Conservation (phyloP, 805 yeast species). For the Candida odintsovae region DNA sequence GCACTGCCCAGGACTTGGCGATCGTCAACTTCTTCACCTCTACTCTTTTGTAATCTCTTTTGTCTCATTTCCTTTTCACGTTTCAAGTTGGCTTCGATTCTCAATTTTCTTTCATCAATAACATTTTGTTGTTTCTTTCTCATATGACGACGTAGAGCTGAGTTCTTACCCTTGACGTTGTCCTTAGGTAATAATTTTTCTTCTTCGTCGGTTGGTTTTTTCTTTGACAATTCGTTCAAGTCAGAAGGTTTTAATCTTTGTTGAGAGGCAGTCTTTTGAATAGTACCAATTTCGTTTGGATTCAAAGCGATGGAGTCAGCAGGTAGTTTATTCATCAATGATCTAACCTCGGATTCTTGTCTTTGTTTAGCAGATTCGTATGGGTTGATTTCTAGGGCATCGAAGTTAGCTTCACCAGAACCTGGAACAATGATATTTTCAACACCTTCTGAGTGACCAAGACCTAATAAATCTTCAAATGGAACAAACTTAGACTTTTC, state of each 20-base stretch:
- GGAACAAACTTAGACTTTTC: conserved; percentile 76
- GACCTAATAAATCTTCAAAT: conserved; percentile 91
- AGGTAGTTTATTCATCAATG: conserved; percentile 77
- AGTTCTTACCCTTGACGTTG: conserved; percentile 71
- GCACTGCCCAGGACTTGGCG: conserved; percentile 36
- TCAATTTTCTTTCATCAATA: conserved; percentile 75
- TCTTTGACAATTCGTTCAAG: conserved; percentile 35
- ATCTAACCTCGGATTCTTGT: conserved; percentile 86
- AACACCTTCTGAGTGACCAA: conserved; percentile 75
- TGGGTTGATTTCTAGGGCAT: conserved; percentile 90
- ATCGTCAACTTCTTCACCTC: conserved; percentile 52
- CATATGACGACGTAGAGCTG: conserved; percentile 71
- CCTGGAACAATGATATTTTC: conserved; percentile 92
- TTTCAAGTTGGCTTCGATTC: conserved; percentile 68
- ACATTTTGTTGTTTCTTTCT: conserved; percentile 83
- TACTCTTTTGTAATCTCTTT: conserved; percentile 37
- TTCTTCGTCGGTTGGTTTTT: conserved; percentile 34
- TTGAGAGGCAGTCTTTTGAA: conserved; percentile 61
- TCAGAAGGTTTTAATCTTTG: conserved; percentile 62
- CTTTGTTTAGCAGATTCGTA: conserved; percentile 88
- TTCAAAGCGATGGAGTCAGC: conserved; percentile 92
- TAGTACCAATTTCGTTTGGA: conserved; percentile 81
- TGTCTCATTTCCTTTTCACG: conserved; percentile 69
- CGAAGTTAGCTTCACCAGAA: conserved; percentile 96
- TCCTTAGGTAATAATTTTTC: conserved; percentile 45